Evolutionary conservation across 164 flowering plant species (phyloP).

Genomic region (Saururus chinensis): DNA sequence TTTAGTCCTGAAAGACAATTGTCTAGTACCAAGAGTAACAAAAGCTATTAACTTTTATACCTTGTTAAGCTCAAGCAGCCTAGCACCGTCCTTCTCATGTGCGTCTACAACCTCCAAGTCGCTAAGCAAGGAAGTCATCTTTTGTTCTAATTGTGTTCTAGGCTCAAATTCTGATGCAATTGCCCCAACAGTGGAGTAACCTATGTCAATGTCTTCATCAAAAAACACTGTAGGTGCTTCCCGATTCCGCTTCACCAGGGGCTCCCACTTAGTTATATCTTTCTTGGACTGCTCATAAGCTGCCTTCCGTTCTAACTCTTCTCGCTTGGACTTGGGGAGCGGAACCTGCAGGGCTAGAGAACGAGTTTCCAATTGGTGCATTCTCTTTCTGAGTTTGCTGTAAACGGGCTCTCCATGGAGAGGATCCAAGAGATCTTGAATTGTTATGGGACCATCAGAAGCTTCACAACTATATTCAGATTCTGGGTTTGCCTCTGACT

Average conservation of each 20-base stretch:
- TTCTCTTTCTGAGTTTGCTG: slow-evolving; percentile 48
- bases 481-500: slow-evolving; percentile 62
- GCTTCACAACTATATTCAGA: slow-evolving; percentile 63
- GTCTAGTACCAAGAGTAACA: background rate
- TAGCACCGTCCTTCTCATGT: slow-evolving; percentile 65
- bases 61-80: slow-evolving; percentile 82
- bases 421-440: slow-evolving; percentile 67
- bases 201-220: slow-evolving; percentile 38
- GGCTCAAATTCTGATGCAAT: slow-evolving; percentile 78
- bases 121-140: slow-evolving; percentile 51
- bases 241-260: slow-evolving; percentile 62
- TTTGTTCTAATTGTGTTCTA: slow-evolving; percentile 77
- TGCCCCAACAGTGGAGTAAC: slow-evolving; percentile 79
- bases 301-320: slow-evolving; percentile 51
- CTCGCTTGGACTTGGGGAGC: slow-evolving; percentile 49
- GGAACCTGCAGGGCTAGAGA: slow-evolving; percentile 52
- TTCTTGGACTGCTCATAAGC: slow-evolving; percentile 55
- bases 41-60: slow-evolving; percentile 17
- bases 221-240: slow-evolving; percentile 72
- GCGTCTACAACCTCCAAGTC: slow-evolving; percentile 61
- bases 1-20: background rate
- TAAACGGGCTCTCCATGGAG: slow-evolving; percentile 51
- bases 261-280: slow-evolving; percentile 68
- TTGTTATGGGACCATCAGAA: slow-evolving; percentile 42
- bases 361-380: slow-evolving; percentile 37